A percentile compares a stretch with the other conserved stretches of the same genome.
Evolutionary conservation across 495 filamentous ascomycete genomes (phyloP).

Genomic region (Talaromyces wortmannii): DNA sequence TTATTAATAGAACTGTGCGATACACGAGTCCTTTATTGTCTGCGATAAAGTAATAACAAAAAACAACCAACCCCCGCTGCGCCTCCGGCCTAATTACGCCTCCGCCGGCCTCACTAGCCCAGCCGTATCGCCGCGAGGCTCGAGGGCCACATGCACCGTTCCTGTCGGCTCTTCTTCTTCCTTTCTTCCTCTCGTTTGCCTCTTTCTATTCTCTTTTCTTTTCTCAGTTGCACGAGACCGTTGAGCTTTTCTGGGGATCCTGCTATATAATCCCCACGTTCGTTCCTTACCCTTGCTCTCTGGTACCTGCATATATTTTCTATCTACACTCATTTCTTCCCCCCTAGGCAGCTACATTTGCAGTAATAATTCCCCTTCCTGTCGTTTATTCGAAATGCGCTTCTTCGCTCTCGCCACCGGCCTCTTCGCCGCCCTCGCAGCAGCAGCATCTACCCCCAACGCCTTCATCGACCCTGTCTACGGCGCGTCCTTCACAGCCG

Average conservation of each 20-base stretch:
- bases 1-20: no score
- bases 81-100: no score
- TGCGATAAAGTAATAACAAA: no score
- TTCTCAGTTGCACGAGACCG: not conserved
- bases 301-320: constrained; percentile 3
- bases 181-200: not conserved
- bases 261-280: not conserved
- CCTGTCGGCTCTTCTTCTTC: not conserved
- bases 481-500: constrained; percentile 42
- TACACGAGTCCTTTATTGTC: no score
- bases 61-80: no score
- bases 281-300: not conserved
- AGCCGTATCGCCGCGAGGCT: not conserved
- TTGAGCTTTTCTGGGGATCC: no score
- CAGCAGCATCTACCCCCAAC: constrained; percentile 32
- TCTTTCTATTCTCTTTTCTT: not conserved
- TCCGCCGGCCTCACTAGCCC: no score
- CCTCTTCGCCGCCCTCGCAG: constrained; percentile 30
- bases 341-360: constrained; percentile 6
- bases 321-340: constrained; percentile 1
- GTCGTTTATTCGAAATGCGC: constrained; percentile 31
- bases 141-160: not conserved
- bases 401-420: constrained; percentile 28
- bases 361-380: not conserved
- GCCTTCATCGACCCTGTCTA: constrained; percentile 45